Conservation (phyloP, 2,329 filamentous ascomycete genomes). For the Purpureocillium takamizusanense region DNA sequence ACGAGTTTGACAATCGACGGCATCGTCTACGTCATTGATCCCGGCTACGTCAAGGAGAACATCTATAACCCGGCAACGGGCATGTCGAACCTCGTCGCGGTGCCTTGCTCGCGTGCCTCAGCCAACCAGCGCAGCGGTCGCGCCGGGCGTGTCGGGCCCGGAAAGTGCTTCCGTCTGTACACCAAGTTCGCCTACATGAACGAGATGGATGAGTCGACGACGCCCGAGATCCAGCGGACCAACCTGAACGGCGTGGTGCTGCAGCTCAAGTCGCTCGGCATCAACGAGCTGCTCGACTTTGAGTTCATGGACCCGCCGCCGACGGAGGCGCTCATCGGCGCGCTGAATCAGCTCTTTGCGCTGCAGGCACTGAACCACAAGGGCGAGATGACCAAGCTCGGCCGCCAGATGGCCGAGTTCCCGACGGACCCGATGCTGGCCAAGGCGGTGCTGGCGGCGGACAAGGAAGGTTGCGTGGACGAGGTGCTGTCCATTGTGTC, state of each 20-base stretch:
- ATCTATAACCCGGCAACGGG: slow-evolving; percentile 85
- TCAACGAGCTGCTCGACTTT: slow-evolving; percentile 87
- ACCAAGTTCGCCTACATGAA: slow-evolving; percentile 93
- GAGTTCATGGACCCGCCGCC: slow-evolving; percentile 94
- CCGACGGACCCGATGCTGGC: slow-evolving; percentile 88
- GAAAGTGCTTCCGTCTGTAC: slow-evolving; percentile 89
- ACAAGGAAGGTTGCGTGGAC: slow-evolving; percentile 85
- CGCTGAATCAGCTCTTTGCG: slow-evolving; percentile 84
- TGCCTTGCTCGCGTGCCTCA: slow-evolving; percentile 83
- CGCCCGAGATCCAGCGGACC: slow-evolving; percentile 85
- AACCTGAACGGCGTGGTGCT: slow-evolving; percentile 80
- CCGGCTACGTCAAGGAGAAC: slow-evolving; percentile 92
- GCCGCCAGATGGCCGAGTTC: slow-evolving; percentile 91
- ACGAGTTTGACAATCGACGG: slow-evolving; percentile 93
- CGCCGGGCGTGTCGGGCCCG: slow-evolving; percentile 83
- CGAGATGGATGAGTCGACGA: slow-evolving; percentile 86
- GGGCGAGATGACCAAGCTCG: slow-evolving; percentile 82
- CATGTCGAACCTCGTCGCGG: slow-evolving; percentile 86
- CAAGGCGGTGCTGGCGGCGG: slow-evolving; percentile 79
- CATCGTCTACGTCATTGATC: slow-evolving; percentile 92
- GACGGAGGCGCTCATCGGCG: slow-evolving; percentile 79
- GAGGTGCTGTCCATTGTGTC: slow-evolving; percentile 90
- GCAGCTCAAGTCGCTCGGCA: slow-evolving; percentile 79
- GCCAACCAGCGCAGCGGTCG: slow-evolving; percentile 90
- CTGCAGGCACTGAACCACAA: slow-evolving; percentile 82